Evolutionary conservation across 225 moss, liverwort and hornwort species (phyloP).

Genomic region (Bryoerythrophyllum caledonicum): DNA sequence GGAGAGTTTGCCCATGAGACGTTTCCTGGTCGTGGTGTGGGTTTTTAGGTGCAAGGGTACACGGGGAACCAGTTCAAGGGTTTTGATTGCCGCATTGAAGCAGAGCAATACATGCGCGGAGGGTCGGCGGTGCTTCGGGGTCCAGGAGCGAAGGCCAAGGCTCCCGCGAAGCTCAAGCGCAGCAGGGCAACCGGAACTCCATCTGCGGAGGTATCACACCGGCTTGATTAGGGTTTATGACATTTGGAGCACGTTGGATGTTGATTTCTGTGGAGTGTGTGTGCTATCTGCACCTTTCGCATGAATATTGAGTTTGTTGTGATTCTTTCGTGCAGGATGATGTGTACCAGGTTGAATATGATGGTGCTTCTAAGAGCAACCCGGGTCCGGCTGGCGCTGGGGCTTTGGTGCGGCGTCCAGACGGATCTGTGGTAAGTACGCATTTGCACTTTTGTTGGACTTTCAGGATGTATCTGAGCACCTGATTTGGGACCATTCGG

Average conservation of each 20-base stretch:
- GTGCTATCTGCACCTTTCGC: not conserved
- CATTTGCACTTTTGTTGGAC: conserved; percentile 6
- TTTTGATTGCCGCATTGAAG: conserved; percentile 64
- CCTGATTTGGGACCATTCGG: conserved; percentile 8
- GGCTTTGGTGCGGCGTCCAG: conserved; percentile 86
- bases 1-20: not conserved
- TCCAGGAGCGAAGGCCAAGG: not conserved
- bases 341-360: conserved; percentile 85
- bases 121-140: conserved; percentile 1
- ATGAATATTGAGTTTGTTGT: not conserved
- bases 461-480: conserved; percentile 5
- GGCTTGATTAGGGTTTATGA: not conserved
- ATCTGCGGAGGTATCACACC: not conserved
- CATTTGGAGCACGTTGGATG: not conserved
- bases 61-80: conserved; percentile 64
- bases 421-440: conserved; percentile 86
- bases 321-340: conserved; percentile 31
- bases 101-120: conserved; percentile 57
- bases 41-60: conserved; percentile 65
- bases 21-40: not conserved
- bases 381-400: conserved; percentile 95
- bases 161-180: not conserved
- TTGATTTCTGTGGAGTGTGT: not conserved
- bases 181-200: not conserved
- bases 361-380: conserved; percentile 93